phyloP scores from a whole-genome alignment of 306 rosid species.

The Trifolium dubium region DNA sequence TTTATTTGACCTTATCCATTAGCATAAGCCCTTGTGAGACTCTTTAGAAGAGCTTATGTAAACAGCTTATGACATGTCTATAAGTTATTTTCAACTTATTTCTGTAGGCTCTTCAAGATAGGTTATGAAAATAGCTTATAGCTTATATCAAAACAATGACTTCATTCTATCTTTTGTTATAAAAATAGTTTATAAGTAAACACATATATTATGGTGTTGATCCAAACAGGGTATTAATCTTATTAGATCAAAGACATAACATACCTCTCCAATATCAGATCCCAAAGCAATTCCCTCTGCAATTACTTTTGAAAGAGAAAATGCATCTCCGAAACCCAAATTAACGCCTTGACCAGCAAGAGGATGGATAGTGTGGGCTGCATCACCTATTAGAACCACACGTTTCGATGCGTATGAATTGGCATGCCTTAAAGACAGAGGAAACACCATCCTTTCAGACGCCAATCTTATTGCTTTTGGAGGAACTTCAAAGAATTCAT shows the following conservation, averaged over 20 bases:
- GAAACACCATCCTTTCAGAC: slow-evolving; percentile 80
- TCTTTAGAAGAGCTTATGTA: background rate
- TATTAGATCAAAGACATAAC: slow-evolving; percentile 26
- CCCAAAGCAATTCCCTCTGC: slow-evolving; percentile 87
- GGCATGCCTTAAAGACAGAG: slow-evolving; percentile 82
- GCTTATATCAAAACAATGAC: background rate
- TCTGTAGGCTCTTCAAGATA: background rate
- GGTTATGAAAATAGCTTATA: background rate
- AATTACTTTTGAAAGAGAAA: slow-evolving; percentile 72
- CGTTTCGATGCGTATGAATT: slow-evolving; percentile 70
- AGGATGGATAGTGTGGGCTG: slow-evolving; percentile 94
- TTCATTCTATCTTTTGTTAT: background rate
- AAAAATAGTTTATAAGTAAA: background rate
- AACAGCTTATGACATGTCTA: background rate
- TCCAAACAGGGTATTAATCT: background rate
- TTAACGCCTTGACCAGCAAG: slow-evolving; percentile 98
- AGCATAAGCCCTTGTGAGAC: background rate
- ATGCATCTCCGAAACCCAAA: slow-evolving; percentile 89
- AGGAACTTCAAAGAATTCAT: slow-evolving; percentile 74
- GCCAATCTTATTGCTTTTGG: slow-evolving; percentile 75
- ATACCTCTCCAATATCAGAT: slow-evolving; percentile 80
- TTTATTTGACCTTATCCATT: too few relatives aligned
- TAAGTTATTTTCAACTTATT: background rate
- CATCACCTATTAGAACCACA: slow-evolving; percentile 85
- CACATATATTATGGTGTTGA: background rate